Conservation (phyloP, 1,284 basidiomycete genomes). For the Coniophora puteana region DNA sequence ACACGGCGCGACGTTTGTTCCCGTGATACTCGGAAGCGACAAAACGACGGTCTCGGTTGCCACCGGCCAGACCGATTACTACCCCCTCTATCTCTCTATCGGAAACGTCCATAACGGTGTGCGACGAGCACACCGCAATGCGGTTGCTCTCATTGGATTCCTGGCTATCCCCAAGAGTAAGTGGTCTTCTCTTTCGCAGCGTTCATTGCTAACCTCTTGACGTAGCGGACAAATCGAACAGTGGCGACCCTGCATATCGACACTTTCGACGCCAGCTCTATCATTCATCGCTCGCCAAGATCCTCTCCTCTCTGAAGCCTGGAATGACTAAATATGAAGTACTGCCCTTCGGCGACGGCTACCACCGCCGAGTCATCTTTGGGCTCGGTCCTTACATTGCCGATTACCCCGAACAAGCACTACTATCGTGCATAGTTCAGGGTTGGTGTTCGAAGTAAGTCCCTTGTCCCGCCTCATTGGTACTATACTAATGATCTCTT, state of each 20-base stretch:
- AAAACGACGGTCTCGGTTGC: conserved; percentile 25
- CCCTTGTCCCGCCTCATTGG: not conserved
- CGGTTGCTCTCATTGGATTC: conserved; percentile 18
- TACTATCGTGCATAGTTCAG: conserved; percentile 6
- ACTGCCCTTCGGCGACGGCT: conserved; percentile 3
- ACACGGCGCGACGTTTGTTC: conserved; percentile 11
- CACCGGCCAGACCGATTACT: conserved; percentile 21
- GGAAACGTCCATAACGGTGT: conserved; percentile 18
- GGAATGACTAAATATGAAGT: conserved; percentile 7
- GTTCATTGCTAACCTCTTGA: not conserved
- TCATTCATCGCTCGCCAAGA: conserved; percentile 3
- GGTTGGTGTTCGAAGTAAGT: conserved; percentile 1
- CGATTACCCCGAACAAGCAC: conserved; percentile 11
- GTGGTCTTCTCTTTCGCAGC: not conserved
- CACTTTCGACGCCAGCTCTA: conserved; percentile 5
- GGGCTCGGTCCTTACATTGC: conserved; percentile 10
- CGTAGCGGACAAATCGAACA: conserved; percentile 6
- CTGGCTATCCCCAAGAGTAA: conserved; percentile 22
- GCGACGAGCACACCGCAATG: conserved; percentile 19
- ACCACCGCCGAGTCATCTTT: conserved; percentile 4
- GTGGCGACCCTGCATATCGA: conserved; percentile 1
- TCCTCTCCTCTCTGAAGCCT: conserved; percentile 2
- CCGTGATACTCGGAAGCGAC: conserved; percentile 17
- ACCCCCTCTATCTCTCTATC: conserved; percentile 18
- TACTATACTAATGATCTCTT: not conserved